These are phyloP conservation scores for Harringtonia aguacate DNA, from an alignment of 2,329 filamentous ascomycete genomes.

Conservation along the genomic window DNA sequence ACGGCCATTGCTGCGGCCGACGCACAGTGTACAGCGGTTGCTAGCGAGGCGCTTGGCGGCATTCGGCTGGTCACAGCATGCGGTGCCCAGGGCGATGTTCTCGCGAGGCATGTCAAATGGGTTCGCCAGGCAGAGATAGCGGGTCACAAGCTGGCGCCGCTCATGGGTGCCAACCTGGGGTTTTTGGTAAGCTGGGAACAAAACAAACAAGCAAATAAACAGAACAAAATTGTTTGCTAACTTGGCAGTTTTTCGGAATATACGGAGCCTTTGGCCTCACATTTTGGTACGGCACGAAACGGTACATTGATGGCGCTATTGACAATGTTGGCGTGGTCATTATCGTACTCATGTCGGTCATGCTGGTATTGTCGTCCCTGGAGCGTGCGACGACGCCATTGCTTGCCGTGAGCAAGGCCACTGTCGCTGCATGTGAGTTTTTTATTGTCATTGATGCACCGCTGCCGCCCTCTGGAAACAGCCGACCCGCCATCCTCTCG, in stretches of 20 bases:
- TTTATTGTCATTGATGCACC: slow-evolving; percentile 42
- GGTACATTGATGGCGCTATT: slow-evolving; percentile 34
- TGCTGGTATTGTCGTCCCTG: slow-evolving; percentile 46
- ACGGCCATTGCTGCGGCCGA: slow-evolving; percentile 39
- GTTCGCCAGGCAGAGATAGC: slow-evolving; percentile 41
- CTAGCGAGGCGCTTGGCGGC: slow-evolving; percentile 48
- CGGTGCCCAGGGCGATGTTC: slow-evolving; percentile 45
- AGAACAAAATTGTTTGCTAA: slow-evolving; percentile 34
- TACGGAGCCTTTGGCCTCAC: slow-evolving; percentile 43
- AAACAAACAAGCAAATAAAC: too few species aligned
- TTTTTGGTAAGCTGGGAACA: background rate
- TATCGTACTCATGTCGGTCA: slow-evolving; percentile 46
- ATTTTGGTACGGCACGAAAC: slow-evolving; percentile 53
- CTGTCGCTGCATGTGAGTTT: slow-evolving; percentile 46
- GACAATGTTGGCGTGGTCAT: slow-evolving; percentile 41
- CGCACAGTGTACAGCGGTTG: slow-evolving; percentile 45
- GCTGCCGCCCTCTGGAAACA: slow-evolving; percentile 30
- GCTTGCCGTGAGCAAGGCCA: slow-evolving; percentile 47
- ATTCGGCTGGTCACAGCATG: slow-evolving; percentile 54
- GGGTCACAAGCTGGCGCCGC: slow-evolving; percentile 36
- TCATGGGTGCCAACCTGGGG: slow-evolving; percentile 26
- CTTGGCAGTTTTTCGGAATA: slow-evolving; percentile 38
- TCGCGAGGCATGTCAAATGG: slow-evolving; percentile 41
- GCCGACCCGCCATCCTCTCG: slow-evolving; percentile 34
- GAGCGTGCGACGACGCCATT: slow-evolving; percentile 47